Evolutionary conservation across 192 early-diverging fungal species (phyloP), one percentile per base, ranked within the genome.

Genomic region (Entomortierella lignicola): DNA sequence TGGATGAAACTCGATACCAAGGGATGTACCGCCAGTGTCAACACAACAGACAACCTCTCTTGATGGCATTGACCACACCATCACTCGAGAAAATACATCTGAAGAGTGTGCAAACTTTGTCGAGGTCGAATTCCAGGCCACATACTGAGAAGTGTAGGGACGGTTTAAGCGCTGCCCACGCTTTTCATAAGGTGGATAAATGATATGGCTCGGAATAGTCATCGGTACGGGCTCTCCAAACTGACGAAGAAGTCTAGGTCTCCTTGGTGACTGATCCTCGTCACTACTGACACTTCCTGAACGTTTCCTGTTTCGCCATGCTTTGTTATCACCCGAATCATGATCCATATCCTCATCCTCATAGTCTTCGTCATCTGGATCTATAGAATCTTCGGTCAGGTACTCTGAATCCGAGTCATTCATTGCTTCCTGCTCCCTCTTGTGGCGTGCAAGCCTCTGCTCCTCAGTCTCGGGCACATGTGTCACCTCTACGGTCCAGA

Each of bases 21-120:
- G 85, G 4, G 77, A 81, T 20, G 61, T 62, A 25, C 84, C 86
- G 2, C 77, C 82, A 0, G 77, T 68, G 55, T 85, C 81, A 29
- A 87, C 83, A 21, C 70, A 67, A 26, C 71, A 70, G 17, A 84
- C 21, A 64, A 84, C 65, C 42, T 83, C 83, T n/a, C 47, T 48
- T 0, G 82, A 54, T 13, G 70, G 69, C 44, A 81, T 74, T 12
- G 71, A 75, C 86, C 86, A 87, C 13, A 87, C 82, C 25, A 84
- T 27, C 0, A 87, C 82, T 18, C 64, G 53, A 21, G 70, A 29
- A 30, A 64, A 74, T 8, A 67, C 63, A 64, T 87, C 86, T 0
- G 86, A 87, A 0, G 86, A 81, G 47, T 87, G 86, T 5, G 86
- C 86, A 64, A 87, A 85, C 52, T 72, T 74, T 15, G 71, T 71